phyloP scores from a whole-genome alignment of 2,329 filamentous ascomycete genomes.

The Elsinoe fawcettii region DNA sequence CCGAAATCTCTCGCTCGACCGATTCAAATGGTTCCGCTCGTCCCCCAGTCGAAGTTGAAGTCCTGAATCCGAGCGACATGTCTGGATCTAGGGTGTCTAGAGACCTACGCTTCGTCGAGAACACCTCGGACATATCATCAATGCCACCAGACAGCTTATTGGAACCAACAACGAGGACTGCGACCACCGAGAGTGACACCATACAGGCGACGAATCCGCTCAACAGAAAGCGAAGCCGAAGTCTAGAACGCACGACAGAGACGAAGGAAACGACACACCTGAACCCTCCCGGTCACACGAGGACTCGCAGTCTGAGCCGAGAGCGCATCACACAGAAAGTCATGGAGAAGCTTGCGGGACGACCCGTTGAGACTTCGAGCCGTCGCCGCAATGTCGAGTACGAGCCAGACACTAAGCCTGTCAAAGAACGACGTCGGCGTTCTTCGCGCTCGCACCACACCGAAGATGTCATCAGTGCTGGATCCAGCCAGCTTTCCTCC shows the following conservation, averaged over 20 bases:
- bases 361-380: conserved; percentile 30
- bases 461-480: conserved; percentile 44
- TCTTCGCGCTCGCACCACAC: conserved; percentile 45
- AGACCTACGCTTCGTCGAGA: conserved; percentile 56
- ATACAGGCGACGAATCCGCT: neutral
- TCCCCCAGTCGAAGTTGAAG: conserved; percentile 80
- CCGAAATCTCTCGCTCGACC: conserved; percentile 63
- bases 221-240: conserved; percentile 43
- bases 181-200: conserved; percentile 18
- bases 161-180: conserved; percentile 45
- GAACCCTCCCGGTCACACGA: conserved; percentile 50
- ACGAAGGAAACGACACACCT: conserved; percentile 30
- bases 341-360: conserved; percentile 55
- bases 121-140: conserved; percentile 77
- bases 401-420: conserved; percentile 26
- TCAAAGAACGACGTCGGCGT: conserved; percentile 26
- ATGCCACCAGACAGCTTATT: conserved; percentile 67
- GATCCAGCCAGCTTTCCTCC: conserved; percentile 56
- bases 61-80: conserved; percentile 65
- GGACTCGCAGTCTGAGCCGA: conserved; percentile 57
- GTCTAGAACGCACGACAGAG: conserved; percentile 34
- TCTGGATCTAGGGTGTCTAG: conserved; percentile 42
- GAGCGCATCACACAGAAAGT: conserved; percentile 62
- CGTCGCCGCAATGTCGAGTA: conserved; percentile 28
- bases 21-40: conserved; percentile 65